Percentiles rank a stretch among this genome's conserved stretches.
Conservation (phyloP, 495 filamentous ascomycete genomes). For the Penicillium robsamsonii region DNA sequence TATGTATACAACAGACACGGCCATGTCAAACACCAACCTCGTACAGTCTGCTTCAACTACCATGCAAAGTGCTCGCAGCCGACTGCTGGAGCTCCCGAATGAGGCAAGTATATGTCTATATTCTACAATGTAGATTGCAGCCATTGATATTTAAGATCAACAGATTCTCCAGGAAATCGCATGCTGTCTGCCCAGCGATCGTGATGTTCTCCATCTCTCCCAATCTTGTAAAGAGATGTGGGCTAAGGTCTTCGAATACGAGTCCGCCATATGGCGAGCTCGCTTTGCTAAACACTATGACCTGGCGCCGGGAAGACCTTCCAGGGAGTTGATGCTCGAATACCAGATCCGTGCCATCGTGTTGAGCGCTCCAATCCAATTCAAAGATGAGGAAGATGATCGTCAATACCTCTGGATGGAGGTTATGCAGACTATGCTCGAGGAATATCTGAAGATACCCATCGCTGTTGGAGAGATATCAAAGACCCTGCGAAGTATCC, state of each 20-base stretch:
- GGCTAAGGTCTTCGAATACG: constrained; percentile 15
- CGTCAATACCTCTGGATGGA: constrained; percentile 30
- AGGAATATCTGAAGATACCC: constrained; percentile 18
- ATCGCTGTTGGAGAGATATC: constrained; percentile 8
- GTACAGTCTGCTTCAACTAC: background rate
- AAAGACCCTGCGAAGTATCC: constrained; percentile 28
- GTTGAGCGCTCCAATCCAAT: constrained; percentile 21
- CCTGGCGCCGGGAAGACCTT: constrained; percentile 16
- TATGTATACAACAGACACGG: background rate
- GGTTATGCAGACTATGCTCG: constrained; percentile 30
- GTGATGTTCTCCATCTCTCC: constrained; percentile 33
- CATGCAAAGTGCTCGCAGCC: background rate
- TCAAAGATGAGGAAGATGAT: constrained; percentile 18
- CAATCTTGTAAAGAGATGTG: constrained; percentile 26
- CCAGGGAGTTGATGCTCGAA: constrained; percentile 28
- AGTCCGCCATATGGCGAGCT: constrained; percentile 34
- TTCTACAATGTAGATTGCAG: background rate
- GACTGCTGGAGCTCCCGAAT: constrained; percentile 24
- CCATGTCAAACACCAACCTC: background rate
- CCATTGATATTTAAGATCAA: background rate
- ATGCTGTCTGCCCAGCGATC: constrained; percentile 29
- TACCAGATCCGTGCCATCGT: constrained; percentile 36
- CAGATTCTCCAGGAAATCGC: constrained; percentile 45
- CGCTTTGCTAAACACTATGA: constrained; percentile 40
- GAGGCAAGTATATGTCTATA: constrained; percentile 20